Conservation (phyloP, 345 rosid species). For the Cochlearia excelsa region DNA sequence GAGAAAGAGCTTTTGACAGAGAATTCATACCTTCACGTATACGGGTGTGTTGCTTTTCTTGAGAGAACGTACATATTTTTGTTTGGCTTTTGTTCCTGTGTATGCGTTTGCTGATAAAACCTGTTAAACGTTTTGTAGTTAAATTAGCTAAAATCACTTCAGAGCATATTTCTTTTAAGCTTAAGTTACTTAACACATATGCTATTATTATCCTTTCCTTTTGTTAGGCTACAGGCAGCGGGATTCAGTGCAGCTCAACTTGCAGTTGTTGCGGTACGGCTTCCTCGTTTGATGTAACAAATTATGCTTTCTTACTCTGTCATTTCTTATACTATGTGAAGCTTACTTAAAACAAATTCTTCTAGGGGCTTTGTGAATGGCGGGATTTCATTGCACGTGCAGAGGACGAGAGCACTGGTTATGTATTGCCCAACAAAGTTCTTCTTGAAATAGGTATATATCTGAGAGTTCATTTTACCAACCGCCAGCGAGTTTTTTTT, state of each 20-base stretch:
- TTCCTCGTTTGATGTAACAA: slow-evolving; percentile 19
- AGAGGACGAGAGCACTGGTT: slow-evolving; percentile 97
- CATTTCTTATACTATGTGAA: slow-evolving; percentile 23
- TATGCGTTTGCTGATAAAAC: slow-evolving; percentile 10
- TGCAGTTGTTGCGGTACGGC: slow-evolving; percentile 66
- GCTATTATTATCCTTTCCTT: slow-evolving; percentile 20
- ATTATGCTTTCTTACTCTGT: not conserved
- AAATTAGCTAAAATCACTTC: slow-evolving; percentile 5
- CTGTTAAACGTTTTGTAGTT: slow-evolving; percentile 7
- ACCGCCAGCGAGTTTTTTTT: slow-evolving; percentile 12
- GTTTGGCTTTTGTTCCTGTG: slow-evolving; percentile 6
- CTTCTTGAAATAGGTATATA: slow-evolving; percentile 84
- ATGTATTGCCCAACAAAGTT: slow-evolving; percentile 77
- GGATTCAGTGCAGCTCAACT: slow-evolving; percentile 79
- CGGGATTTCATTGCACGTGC: slow-evolving; percentile 81
- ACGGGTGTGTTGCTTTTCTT: slow-evolving; percentile 60
- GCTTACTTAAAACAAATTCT: slow-evolving; percentile 2
- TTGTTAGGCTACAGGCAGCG: slow-evolving; percentile 64
- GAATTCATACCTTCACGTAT: slow-evolving; percentile 71
- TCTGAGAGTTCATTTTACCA: slow-evolving; percentile 10
- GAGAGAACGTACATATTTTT: slow-evolving; percentile 12
- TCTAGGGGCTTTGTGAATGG: slow-evolving; percentile 87
- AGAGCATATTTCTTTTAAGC: not conserved
- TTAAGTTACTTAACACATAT: slow-evolving; percentile 6
- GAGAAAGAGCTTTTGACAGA: slow-evolving; percentile 88